A percentile compares a stretch with the other conserved stretches of the same genome.
phyloP scores from a whole-genome alignment of 202 grass and related monocot species.

The Zoysia matrella region DNA sequence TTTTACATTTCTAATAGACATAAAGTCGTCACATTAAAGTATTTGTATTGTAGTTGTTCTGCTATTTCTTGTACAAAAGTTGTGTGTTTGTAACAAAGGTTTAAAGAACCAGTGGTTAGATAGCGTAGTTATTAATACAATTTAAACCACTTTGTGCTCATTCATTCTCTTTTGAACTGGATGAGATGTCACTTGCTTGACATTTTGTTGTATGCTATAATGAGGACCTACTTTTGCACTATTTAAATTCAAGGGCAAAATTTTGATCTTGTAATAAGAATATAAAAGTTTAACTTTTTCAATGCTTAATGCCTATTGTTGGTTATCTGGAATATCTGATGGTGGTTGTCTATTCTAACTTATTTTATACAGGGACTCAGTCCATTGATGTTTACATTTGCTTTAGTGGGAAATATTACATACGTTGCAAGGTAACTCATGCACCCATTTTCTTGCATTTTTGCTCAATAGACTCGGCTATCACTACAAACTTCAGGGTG shows the following conservation, averaged over 20 bases:
- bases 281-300: conserved; percentile 16
- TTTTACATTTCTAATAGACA: conserved; percentile 25
- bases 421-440: conserved; percentile 90
- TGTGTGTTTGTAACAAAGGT: too few relatives aligned
- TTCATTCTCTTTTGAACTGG: too few relatives aligned
- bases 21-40: neutral
- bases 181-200: too few relatives aligned
- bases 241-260: neutral
- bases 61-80: too few relatives aligned
- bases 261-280: conserved; percentile 1
- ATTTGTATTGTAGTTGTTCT: too few relatives aligned
- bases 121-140: too few relatives aligned
- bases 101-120: too few relatives aligned
- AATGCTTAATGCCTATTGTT: neutral
- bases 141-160: too few relatives aligned
- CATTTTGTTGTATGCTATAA: too few relatives aligned
- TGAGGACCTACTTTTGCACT: neutral
- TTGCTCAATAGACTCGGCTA: neutral
- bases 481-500: neutral
- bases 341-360: conserved; percentile 40
- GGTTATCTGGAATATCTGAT: neutral
- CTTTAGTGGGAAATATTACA: conserved; percentile 80
- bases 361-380: conserved; percentile 76
- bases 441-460: neutral
- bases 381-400: conserved; percentile 95